A percentile compares a stretch with the other conserved stretches of the same genome.
These are phyloP conservation scores for Salvia hispanica DNA, from an alignment of 257 asterid genomes.

Conservation along the genomic window DNA sequence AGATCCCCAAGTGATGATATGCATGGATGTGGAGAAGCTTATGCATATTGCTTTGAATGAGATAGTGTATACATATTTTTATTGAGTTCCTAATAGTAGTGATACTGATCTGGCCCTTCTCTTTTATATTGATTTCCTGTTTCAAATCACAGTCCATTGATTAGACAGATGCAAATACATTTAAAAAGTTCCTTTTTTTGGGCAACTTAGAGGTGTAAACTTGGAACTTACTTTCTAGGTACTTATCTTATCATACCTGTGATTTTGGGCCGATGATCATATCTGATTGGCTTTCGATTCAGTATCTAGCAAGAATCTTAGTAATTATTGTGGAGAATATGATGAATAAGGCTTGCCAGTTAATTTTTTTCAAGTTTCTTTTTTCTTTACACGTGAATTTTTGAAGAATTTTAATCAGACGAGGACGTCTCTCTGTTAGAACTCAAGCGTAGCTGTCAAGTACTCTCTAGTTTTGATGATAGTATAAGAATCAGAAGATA, in stretches of 20 bases:
- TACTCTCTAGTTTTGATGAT: not conserved
- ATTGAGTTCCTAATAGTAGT: not conserved
- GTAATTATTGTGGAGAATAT: slow-evolving; percentile 5
- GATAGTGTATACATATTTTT: no score
- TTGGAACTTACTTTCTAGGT: no score
- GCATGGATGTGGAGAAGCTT: no score
- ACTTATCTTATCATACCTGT: slow-evolving; percentile 3
- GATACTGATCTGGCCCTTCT: slow-evolving; percentile 2
- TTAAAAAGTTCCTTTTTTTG: not conserved
- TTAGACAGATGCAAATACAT: not conserved
- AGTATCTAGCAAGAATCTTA: not conserved
- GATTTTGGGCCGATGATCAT: not conserved
- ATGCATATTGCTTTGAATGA: no score
- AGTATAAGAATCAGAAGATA: not conserved
- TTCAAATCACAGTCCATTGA: not conserved
- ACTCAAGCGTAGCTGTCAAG: slow-evolving; percentile 16
- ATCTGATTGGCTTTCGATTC: not conserved
- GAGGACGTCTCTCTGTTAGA: slow-evolving; percentile 2
- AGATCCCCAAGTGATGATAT: not conserved
- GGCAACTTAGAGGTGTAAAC: slow-evolving; percentile 1
- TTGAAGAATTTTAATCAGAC: not conserved
- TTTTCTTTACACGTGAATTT: not conserved
- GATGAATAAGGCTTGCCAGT: not conserved
- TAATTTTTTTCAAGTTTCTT: not conserved
- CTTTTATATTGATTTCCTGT: not conserved